Conservation (phyloP, 1,284 basidiomycete species). For the Testicularia cyperi region DNA sequence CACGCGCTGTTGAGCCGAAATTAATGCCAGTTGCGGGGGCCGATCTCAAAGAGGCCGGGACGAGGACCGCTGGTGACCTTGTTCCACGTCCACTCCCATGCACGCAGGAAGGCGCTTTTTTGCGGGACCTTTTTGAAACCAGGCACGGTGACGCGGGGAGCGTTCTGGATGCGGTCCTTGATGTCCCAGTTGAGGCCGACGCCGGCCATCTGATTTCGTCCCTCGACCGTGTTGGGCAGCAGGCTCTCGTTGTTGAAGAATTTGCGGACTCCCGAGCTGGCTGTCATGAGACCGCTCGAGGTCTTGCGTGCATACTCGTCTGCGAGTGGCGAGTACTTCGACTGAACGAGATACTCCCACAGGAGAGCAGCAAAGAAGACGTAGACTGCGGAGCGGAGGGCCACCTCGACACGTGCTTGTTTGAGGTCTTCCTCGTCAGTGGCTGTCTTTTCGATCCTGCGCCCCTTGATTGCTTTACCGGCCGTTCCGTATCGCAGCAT, state of each 20-base stretch:
- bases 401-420: slow-evolving; percentile 25
- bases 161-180: background rate
- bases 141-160: slow-evolving; percentile 11
- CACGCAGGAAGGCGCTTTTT: slow-evolving; percentile 20
- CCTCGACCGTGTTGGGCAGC: slow-evolving; percentile 10
- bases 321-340: slow-evolving; percentile 24
- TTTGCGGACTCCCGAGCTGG: slow-evolving; percentile 10
- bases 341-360: slow-evolving; percentile 38
- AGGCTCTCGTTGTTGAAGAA: slow-evolving; percentile 34
- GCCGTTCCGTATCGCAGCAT: slow-evolving; percentile 22
- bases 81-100: slow-evolving; percentile 11
- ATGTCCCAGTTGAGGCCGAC: slow-evolving; percentile 20
- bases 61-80: slow-evolving; percentile 8
- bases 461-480: slow-evolving; percentile 34
- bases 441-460: slow-evolving; percentile 30
- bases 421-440: slow-evolving; percentile 10
- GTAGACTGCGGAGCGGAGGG: slow-evolving; percentile 16
- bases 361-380: slow-evolving; percentile 16
- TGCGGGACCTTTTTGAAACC: slow-evolving; percentile 2
- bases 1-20: no score
- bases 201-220: slow-evolving; percentile 4
- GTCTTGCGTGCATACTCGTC: slow-evolving; percentile 13
- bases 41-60: slow-evolving; percentile 21
- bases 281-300: slow-evolving; percentile 20
- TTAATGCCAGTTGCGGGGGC: slow-evolving; percentile 15